Percentiles rank a stretch among this genome's conserved stretches.
These are phyloP conservation scores for Hibiscus mutabilis DNA, from an alignment of 345 rosid genomes.

Conservation along the genomic window DNA sequence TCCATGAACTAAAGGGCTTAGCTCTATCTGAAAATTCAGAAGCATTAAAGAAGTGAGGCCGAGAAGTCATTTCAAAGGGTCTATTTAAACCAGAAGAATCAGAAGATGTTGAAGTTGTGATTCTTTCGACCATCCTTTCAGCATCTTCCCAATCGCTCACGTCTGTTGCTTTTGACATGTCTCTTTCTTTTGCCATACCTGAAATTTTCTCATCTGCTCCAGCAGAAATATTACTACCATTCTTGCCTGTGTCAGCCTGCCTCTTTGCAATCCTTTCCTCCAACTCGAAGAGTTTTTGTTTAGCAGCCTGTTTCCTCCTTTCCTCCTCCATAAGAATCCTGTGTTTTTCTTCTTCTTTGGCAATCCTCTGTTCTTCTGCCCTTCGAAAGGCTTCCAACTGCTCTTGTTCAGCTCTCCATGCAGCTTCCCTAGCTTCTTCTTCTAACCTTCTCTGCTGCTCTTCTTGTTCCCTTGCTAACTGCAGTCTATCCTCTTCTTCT, in stretches of 20 bases:
- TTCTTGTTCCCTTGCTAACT: slow-evolving; percentile 72
- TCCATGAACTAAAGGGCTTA: slow-evolving; percentile 55
- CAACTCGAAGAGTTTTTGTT: slow-evolving; percentile 87
- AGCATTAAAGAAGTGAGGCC: slow-evolving; percentile 44
- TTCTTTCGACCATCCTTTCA: slow-evolving; percentile 87
- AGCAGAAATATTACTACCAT: slow-evolving; percentile 38
- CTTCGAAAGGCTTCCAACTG: slow-evolving; percentile 53
- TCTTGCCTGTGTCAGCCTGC: slow-evolving; percentile 48
- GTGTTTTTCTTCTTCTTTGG: slow-evolving; percentile 86
- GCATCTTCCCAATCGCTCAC: slow-evolving; percentile 85
- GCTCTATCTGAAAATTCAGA: slow-evolving; percentile 46
- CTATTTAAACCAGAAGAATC: slow-evolving; percentile 55
- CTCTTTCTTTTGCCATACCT: slow-evolving; percentile 41
- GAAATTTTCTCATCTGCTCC: slow-evolving; percentile 43
- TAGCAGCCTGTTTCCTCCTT: slow-evolving; percentile 94
- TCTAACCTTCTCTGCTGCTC: slow-evolving; percentile 65
- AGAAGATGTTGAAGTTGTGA: slow-evolving; percentile 62
- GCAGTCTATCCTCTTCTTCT: slow-evolving; percentile 85
- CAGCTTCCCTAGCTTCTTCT: slow-evolving; percentile 85
- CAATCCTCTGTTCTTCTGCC: slow-evolving; percentile 79
- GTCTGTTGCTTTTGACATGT: slow-evolving; percentile 32
- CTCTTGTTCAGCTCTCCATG: slow-evolving; percentile 89
- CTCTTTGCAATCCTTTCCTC: slow-evolving; percentile 91
- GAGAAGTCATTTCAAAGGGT: slow-evolving; percentile 43
- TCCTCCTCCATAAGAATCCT: slow-evolving; percentile 84